Conservation (phyloP, 2,329 filamentous ascomycete species). For the Pyrenochaeta sp. region DNA sequence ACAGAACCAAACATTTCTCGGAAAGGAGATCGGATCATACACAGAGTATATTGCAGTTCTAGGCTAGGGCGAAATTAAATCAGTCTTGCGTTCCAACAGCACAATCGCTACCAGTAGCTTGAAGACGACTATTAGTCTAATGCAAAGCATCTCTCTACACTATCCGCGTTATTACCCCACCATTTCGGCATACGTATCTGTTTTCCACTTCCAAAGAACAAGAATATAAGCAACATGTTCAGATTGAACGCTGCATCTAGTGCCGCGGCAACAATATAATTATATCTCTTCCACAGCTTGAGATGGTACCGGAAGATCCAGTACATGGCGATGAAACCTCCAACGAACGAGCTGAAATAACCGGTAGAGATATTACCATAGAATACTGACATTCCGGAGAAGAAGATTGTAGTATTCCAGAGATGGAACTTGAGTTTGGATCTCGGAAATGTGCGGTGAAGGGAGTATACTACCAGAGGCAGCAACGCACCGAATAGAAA, state of each 20-base stretch:
- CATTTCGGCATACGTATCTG: constrained; percentile 68
- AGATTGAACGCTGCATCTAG: constrained; percentile 71
- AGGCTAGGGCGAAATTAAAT: too few relatives aligned
- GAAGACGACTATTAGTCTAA: too few relatives aligned
- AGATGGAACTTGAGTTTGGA: constrained; percentile 64
- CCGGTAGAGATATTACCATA: constrained; percentile 71
- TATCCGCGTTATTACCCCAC: constrained; percentile 68
- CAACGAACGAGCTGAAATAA: constrained; percentile 64
- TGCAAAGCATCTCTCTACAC: constrained; percentile 68
- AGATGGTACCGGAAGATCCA: constrained; percentile 66
- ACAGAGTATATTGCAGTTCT: too few relatives aligned
- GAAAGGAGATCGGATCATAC: too few relatives aligned
- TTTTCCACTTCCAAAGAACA: constrained; percentile 66
- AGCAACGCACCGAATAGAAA: constrained; percentile 61
- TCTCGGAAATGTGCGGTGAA: constrained; percentile 63
- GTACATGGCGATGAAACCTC: constrained; percentile 69
- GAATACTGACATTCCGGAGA: constrained; percentile 63
- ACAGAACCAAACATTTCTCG: too few relatives aligned
- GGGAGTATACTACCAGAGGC: constrained; percentile 59
- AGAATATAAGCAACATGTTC: constrained; percentile 68
- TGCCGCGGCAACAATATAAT: constrained; percentile 68
- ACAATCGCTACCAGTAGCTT: too few relatives aligned
- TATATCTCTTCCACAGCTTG: constrained; percentile 67
- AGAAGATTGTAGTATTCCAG: constrained; percentile 70
- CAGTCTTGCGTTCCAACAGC: too few relatives aligned